These are phyloP conservation scores for Ustilago lituana DNA, from an alignment of 1,284 basidiomycete species.

Conservation along the genomic window DNA sequence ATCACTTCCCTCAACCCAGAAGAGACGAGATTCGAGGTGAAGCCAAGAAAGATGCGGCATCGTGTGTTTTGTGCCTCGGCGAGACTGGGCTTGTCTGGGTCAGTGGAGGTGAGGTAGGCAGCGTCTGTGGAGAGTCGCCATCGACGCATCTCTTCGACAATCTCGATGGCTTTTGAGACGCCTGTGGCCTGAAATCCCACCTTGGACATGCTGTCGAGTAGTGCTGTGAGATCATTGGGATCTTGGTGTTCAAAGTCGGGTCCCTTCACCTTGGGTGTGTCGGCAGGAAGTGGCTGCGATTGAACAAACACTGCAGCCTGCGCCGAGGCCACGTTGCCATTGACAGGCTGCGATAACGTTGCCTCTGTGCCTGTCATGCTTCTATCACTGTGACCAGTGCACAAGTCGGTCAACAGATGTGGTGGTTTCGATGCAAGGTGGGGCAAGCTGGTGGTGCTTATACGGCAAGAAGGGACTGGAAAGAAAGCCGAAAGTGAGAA, in stretches of 20 bases:
- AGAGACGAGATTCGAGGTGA: constrained; percentile 98
- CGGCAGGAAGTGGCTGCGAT: constrained; percentile 47
- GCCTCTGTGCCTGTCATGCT: constrained; percentile 9
- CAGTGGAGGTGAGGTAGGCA: constrained; percentile 33
- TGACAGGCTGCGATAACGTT: constrained; percentile 1
- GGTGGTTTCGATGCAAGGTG: background rate
- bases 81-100: constrained; percentile 44
- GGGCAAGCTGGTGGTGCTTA: too few species aligned
- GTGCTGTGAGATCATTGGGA: constrained; percentile 73
- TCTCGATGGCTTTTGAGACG: constrained; percentile 85
- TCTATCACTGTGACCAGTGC: too few species aligned
- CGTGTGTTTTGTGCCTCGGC: constrained; percentile 74
- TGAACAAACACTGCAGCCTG: constrained; percentile 56
- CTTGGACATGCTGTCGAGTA: constrained; percentile 82
- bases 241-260: constrained; percentile 83
- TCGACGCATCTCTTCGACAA: constrained; percentile 81
- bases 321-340: constrained; percentile 30
- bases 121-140: constrained; percentile 55
- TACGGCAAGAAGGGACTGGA: too few species aligned
- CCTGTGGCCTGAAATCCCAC: constrained; percentile 97
- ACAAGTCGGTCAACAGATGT: background rate
- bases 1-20: constrained; percentile 95
- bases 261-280: constrained; percentile 74
- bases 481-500: constrained; percentile 3
- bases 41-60: constrained; percentile 93